Evolutionary conservation across 2,329 filamentous ascomycete species (phyloP), one percentile per base, ranked within the genome.

Genomic region (Calonectria pseudoturangicola): DNA sequence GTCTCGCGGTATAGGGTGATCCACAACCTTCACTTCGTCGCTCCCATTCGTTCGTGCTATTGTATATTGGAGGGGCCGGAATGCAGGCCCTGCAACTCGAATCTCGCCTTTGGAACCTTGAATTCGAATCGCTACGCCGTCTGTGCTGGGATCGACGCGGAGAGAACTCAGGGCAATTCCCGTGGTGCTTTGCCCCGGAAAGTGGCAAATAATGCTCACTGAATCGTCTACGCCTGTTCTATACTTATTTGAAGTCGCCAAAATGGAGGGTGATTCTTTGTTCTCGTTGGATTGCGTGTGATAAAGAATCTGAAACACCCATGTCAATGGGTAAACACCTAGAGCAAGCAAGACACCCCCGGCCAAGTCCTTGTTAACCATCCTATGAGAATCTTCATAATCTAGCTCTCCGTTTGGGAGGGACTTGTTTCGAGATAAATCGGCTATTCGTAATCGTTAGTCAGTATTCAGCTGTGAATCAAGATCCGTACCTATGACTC

Each of bases 271-370:
- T 0, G 15, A 62, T 25, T 45, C 48, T 45, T 41, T 51, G 10
- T 15, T 51, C 1, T 33, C 27, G 16, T 15, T 39, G 9, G 70
- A 51, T 12, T 70, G 70, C 6, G 43, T 41, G 10, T 66, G 68
- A n/a, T 72, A 69, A 2, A 72, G 60, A 30, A 50, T 33, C 15
- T 72, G 70, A 28, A 72, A 28, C 91, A 85, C 10, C 95, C 95
- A 98, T 25, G 94, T 97, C 73, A 98, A 85, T 62, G 93, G 91
- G 86, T 98, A 98, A 83, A 98, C 93, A 73, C 95, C 95, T 70
- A 97, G 87, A 83, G 97, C 95, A 62, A 98, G 88, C 70, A 97
- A 86, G 3, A 93, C 93, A 64, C 95, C 95, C 54, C 95, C 95
- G 0, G 95, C 95, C 54, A 98, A 88, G 79, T 95, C 92, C 33